A percentile compares a stretch with the other conserved stretches of the same genome.
These are phyloP conservation scores for Xylariaceae sp. DNA, from an alignment of 2,329 filamentous ascomycete genomes.

Conservation along the genomic window DNA sequence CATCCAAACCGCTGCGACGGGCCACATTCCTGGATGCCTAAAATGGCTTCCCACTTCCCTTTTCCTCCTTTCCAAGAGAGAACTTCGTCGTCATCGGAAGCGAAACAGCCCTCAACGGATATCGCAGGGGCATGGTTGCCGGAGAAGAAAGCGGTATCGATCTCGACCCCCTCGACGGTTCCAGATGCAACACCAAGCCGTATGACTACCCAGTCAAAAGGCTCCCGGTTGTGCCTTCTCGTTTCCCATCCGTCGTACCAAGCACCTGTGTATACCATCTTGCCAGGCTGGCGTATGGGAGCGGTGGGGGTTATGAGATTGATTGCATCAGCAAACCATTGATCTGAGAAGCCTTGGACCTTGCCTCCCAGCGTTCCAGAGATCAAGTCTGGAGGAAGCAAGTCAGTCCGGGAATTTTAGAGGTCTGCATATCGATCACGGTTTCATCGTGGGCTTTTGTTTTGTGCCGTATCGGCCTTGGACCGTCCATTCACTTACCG, in stretches of 20 bases:
- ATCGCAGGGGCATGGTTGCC: constrained; percentile 82
- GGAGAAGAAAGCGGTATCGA: constrained; percentile 81
- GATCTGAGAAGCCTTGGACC: constrained; percentile 66
- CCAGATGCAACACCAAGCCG: constrained; percentile 71
- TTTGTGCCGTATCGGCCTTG: background rate
- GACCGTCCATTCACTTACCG: constrained; percentile 48
- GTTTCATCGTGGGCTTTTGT: background rate
- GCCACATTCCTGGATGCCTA: constrained; percentile 71
- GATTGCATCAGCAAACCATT: constrained; percentile 69
- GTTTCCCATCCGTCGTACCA: constrained; percentile 77
- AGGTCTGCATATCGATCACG: background rate
- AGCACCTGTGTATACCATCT: constrained; percentile 70
- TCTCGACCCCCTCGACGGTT: constrained; percentile 72
- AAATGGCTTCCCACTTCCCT: constrained; percentile 72
- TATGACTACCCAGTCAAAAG: constrained; percentile 69
- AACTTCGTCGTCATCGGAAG: constrained; percentile 64
- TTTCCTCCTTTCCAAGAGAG: constrained; percentile 60
- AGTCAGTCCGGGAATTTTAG: constrained; percentile 18
- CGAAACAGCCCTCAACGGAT: constrained; percentile 76
- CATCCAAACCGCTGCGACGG: constrained; percentile 75
- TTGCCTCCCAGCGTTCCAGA: constrained; percentile 64
- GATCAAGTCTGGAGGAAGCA: constrained; percentile 54
- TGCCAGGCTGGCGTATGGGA: constrained; percentile 64
- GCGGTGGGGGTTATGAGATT: constrained; percentile 67
- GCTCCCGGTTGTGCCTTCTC: constrained; percentile 63